Evolutionary conservation across 768 basidiomycete species (phyloP), one percentile per base, ranked within the genome.

Genomic region (Calvatia gigantea): DNA sequence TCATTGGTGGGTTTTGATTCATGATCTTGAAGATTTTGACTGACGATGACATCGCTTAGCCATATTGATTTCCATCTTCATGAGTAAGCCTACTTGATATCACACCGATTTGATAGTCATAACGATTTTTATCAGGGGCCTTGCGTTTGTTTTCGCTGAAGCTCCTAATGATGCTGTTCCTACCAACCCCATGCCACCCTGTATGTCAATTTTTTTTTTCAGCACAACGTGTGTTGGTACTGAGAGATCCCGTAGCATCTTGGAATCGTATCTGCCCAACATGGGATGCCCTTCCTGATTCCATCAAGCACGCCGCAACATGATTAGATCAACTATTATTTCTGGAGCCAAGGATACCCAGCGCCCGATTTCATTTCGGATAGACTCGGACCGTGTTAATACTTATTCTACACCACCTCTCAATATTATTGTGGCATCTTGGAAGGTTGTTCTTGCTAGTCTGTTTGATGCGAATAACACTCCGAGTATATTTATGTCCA

Each of bases 141-240:
- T 69, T 15, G 69, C 73, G 3, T 64, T 70, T 27, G 69, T 74
- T 21, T 64, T 72, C 23, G 69, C 70, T 28, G 71, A 74, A 60
- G 64, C 67, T 51, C 57, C 61, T 19, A 56, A 48, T 21, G 58
- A 46, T 1, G 62, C 63, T 17, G 21, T 54, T 3, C 35, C 41
- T 12, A 43, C 45, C 15, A 41, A 51, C 4, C 63, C 56, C 53
- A 15, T 29, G 8, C 9, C 17, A 11, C 19, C 15, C n/a, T 19
- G 38, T 39, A 9, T 33, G 45, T 37, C n/a, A 21, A 8, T 6
- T 11, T 25, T 37, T 31, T n/a, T 44, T 23, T 19, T 7, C 3
- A 7, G 3, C 27, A 11, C 21, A 21, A 4, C 9, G 9, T 21
- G 17, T 11, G n/a, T 21, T 35, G n/a, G n/a, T 12, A n/a, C 14